Conservation (phyloP, 805 yeast genomes). For the Wickerhamomyces kurtzmanii region DNA sequence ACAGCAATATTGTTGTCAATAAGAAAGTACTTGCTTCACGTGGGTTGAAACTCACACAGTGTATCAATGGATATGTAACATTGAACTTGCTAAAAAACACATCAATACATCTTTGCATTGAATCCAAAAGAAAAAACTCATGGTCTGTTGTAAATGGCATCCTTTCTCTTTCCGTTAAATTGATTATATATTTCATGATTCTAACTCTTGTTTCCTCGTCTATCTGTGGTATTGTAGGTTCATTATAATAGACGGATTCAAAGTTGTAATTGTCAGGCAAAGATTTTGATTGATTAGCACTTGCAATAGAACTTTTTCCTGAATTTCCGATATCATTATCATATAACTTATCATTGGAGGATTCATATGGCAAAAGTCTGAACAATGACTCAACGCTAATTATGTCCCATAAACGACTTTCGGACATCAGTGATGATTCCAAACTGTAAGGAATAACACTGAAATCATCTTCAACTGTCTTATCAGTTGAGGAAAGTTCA, state of each 20-base stretch:
- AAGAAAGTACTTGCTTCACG: background rate
- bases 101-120: conserved; percentile 1
- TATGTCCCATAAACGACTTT: too few relatives aligned
- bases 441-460: too few relatives aligned
- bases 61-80: background rate
- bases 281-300: too few relatives aligned
- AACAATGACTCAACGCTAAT: too few relatives aligned
- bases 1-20: background rate
- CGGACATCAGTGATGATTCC: too few relatives aligned
- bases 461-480: too few relatives aligned
- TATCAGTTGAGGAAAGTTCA: too few relatives aligned
- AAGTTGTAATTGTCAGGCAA: conserved; percentile 1
- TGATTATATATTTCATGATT: background rate
- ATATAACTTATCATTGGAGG: too few relatives aligned
- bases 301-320: too few relatives aligned
- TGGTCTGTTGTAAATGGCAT: background rate
- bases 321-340: too few relatives aligned
- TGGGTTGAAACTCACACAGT: conserved; percentile 1
- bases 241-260: conserved; percentile 1
- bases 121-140: background rate
- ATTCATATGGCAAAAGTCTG: too few relatives aligned
- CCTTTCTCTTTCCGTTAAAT: background rate
- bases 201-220: background rate
- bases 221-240: background rate
- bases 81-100: conserved; percentile 1